Evolutionary conservation across 352 stramenopile genomes (phyloP), one percentile per base, ranked within the genome.

Genomic region (Elongisporangium prolatum): DNA sequence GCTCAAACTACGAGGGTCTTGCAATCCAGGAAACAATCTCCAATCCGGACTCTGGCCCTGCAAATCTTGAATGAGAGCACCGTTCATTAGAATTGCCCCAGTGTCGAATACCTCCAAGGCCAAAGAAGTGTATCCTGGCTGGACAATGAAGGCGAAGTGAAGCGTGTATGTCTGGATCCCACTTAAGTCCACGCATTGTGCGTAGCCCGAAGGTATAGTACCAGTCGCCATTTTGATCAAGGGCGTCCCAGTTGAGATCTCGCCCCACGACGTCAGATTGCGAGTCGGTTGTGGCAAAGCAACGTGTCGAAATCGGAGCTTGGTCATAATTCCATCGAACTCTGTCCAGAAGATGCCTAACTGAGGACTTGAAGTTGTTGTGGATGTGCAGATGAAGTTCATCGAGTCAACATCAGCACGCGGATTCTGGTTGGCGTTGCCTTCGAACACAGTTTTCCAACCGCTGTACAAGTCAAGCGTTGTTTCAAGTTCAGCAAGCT

Each of bases 321-420:
- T 91, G 8, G 79, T 73, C 2, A 78, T 74, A 21, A 84, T 73
- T 0, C 80, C 83, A 47, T 93, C 80, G 40, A 82, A 91, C 40
- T 93, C 83, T 0, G 78, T 91, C 83, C 83, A 93, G 6, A 87
- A 38, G 8, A 90, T 13, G 4, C 77, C 83, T 1, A 75, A 60
- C 5, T 58, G 55, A 48, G 58, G 14, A 2, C 40, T 55, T 3
- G 53, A 48, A 22, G 60, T 54, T 0, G 54, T 60, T 6, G 56
- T 48, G 2, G 61, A 70, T 0, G 72, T 74, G 34, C 83, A 93
- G 3, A 88, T 52, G 0, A 89, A 52, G 5, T 62, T 53, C 0
- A 67, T 63, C 14, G 84, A 70, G 4, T 74, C 60, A 0, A 58
- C 63, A 22, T 91, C 80, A 9, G 69, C 76, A 1, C 48, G 60